Evolutionary conservation across 139 green algal genomes (phyloP).

Genomic region (Diplosphaera chodatii): DNA sequence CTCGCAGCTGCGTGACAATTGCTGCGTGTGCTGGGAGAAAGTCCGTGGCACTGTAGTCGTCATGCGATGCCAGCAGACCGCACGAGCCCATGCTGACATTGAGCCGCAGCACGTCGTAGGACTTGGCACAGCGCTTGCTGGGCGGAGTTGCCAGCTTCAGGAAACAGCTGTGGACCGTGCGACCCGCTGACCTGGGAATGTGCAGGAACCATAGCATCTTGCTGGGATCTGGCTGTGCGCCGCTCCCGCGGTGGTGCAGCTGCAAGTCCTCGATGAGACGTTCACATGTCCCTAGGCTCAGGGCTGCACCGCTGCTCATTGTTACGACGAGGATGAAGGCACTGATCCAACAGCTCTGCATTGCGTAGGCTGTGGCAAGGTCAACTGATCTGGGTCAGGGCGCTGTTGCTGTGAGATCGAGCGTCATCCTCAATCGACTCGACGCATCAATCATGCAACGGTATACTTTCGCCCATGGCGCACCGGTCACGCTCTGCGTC

Average conservation of each 20-base stretch:
- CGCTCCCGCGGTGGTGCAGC: too few species aligned
- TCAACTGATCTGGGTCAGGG: too few species aligned
- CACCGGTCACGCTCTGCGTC: too few species aligned
- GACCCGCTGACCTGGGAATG: conserved; percentile 84
- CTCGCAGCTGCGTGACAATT: conserved; percentile 44
- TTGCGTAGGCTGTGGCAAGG: too few species aligned
- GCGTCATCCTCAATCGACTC: too few species aligned
- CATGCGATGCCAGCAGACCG: conserved; percentile 71
- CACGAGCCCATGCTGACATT: conserved; percentile 57
- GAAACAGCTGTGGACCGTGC: conserved; percentile 81
- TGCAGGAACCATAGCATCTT: conserved; percentile 86
- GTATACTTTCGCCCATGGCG: too few species aligned
- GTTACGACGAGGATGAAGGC: too few species aligned
- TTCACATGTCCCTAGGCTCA: background rate
- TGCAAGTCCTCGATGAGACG: background rate
- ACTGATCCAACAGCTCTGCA: too few species aligned
- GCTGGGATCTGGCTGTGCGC: background rate
- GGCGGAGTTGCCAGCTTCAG: conserved; percentile 53
- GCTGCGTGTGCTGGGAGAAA: conserved; percentile 34
- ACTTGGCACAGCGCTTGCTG: conserved; percentile 51
- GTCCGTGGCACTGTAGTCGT: conserved; percentile 79
- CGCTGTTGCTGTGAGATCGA: too few species aligned
- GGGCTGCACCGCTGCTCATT: background rate
- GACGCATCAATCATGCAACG: too few species aligned
- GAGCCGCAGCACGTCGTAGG: conserved; percentile 81